Conservation (phyloP, 164 flowering plant species). For the Kingdonia uniflora region DNA sequence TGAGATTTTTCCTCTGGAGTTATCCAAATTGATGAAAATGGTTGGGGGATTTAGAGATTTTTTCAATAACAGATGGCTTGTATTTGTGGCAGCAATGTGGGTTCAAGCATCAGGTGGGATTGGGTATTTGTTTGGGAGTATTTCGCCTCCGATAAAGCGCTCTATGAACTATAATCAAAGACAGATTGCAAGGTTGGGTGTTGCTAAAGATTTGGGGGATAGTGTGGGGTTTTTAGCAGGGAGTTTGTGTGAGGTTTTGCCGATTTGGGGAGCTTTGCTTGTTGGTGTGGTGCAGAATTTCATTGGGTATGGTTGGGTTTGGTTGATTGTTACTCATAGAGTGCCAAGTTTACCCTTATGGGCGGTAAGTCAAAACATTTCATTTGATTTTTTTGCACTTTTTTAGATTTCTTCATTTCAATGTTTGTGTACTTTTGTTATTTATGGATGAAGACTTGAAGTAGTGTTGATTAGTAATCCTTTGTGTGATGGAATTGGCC, state of each 20-base stretch:
- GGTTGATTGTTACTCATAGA: conserved; percentile 73
- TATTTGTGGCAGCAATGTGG: conserved; percentile 98
- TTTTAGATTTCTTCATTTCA: background rate
- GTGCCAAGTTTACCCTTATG: conserved; percentile 67
- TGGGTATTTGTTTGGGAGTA: conserved; percentile 90
- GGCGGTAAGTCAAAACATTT: conserved; percentile 58
- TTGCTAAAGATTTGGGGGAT: conserved; percentile 96
- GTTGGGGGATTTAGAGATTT: conserved; percentile 32
- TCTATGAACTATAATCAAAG: conserved; percentile 67
- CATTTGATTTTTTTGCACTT: background rate
- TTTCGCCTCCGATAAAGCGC: conserved; percentile 83
- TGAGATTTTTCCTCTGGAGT: too few species aligned
- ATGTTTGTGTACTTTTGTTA: background rate
- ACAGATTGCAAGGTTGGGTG: conserved; percentile 75
- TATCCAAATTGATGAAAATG: conserved; percentile 13
- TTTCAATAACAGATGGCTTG: conserved; percentile 81
- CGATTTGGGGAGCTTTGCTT: conserved; percentile 72
- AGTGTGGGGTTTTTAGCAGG: conserved; percentile 89
- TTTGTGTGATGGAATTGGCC: too few species aligned
- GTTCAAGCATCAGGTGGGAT: conserved; percentile 78
- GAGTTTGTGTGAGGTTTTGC: conserved; percentile 68
- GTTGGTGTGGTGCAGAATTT: conserved; percentile 82
- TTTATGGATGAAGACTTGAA: too few species aligned
- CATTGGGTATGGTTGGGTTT: conserved; percentile 89
- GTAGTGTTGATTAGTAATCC: background rate